Conservation (phyloP, 148 eudicot genomes). For the Dysphania ambrosioides region DNA sequence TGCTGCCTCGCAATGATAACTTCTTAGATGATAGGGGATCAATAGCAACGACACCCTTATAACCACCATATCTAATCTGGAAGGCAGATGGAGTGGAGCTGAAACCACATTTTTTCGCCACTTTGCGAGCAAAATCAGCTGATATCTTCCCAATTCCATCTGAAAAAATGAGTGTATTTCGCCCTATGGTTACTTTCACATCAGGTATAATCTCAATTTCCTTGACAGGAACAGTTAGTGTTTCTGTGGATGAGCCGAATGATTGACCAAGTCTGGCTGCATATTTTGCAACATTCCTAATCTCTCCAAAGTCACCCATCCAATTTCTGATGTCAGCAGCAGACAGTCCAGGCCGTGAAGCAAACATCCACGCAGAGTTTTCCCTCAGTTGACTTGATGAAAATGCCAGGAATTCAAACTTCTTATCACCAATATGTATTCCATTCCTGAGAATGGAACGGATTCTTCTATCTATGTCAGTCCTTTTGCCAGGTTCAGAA, state of each 20-base stretch:
- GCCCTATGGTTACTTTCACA: slow-evolving; percentile 27
- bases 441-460: slow-evolving; percentile 53
- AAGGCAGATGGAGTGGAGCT: slow-evolving; percentile 65
- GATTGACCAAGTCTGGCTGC: slow-evolving; percentile 99
- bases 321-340: slow-evolving; percentile 62
- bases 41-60: slow-evolving; percentile 88
- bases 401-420: slow-evolving; percentile 87
- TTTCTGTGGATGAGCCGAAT: slow-evolving; percentile 80
- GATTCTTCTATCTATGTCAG: slow-evolving; percentile 56
- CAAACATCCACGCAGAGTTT: slow-evolving; percentile 93
- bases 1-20: slow-evolving; percentile 69
- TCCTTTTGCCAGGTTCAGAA: slow-evolving; percentile 33
- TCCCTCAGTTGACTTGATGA: slow-evolving; percentile 89
- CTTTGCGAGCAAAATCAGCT: slow-evolving; percentile 60
- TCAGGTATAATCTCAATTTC: slow-evolving; percentile 65
- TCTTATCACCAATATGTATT: slow-evolving; percentile 56
- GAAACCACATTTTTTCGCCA: slow-evolving; percentile 62
- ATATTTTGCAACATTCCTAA: slow-evolving; percentile 83
- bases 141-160: slow-evolving; percentile 97
- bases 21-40: slow-evolving; percentile 63
- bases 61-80: slow-evolving; percentile 89
- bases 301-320: slow-evolving; percentile 77
- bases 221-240: slow-evolving; percentile 49
- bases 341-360: slow-evolving; percentile 56
- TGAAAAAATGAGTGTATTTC: slow-evolving; percentile 54